Evolutionary conservation across 345 rosid genomes (phyloP), one percentile per base, ranked within the genome.

Genomic region (Citrus unshiu): DNA sequence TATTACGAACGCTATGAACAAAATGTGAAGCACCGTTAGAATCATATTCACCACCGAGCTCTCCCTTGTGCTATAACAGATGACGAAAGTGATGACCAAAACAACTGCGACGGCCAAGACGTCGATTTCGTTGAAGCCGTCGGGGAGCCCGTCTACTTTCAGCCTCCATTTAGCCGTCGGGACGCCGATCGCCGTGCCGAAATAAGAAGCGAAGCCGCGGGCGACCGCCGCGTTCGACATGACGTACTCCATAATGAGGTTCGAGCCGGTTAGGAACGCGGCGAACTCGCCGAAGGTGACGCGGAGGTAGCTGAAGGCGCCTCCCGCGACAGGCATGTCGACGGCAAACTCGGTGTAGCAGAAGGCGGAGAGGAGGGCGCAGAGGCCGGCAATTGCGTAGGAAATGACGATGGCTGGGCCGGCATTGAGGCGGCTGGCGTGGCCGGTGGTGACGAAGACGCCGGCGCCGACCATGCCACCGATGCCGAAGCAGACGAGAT

Each of bases 391-490:
- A 87, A 95, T 91, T 88, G 92, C 97, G 81, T 93, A 95, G 65
- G 99, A 95, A 66, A 95, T 46, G 24, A 95, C 85, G 65, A 95
- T 82, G 14, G 98, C 87, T 0, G 99, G 99, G 30, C 99, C 99
- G 27, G 99, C 95, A 72, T 67, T 58, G 43, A 76, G 60, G 4
- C 81, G 93, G 68, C 87, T 88, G 5, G 98, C 97, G 24, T 49
- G 83, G 4, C 99, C 99, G 9, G 96, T 86, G 68, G 95, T 88
- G 75, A 95, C 96, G 65, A 95, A 95, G 2, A 93, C 93, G 0
- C 99, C 99, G 49, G 99, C 97, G 8, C 99, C 99, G 10, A 95
- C 93, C 99, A 95, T 95, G 35, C 99, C 99, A 8, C 99, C 99
- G 74, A 95, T 84, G 65, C 99, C 98, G 58, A 95, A 80, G 4